Conservation (phyloP, 805 yeast species). For the Candida wancherniae region DNA sequence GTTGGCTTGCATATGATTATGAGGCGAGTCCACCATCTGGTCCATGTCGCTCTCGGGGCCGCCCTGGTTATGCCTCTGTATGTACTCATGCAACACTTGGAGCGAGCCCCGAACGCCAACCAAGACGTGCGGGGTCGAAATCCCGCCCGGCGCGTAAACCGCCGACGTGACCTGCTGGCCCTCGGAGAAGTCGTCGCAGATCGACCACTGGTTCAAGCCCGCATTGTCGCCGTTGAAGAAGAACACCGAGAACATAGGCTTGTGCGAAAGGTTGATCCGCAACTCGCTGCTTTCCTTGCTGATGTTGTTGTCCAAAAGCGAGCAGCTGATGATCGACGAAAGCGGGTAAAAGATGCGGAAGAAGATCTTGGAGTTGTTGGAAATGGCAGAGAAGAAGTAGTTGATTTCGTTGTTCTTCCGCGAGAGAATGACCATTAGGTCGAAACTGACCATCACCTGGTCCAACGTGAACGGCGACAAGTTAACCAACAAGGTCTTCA, state of each 20-base stretch:
- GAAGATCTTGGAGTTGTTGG: slow-evolving; percentile 60
- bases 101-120: slow-evolving; percentile 52
- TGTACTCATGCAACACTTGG: slow-evolving; percentile 50
- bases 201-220: slow-evolving; percentile 65
- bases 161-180: slow-evolving; percentile 78
- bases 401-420: slow-evolving; percentile 68
- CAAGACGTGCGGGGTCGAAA: slow-evolving; percentile 62
- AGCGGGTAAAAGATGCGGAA: slow-evolving; percentile 73
- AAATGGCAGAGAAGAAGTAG: slow-evolving; percentile 72
- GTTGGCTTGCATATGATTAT: no score
- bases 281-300: slow-evolving; percentile 42
- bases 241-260: slow-evolving; percentile 77
- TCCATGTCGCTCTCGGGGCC: not conserved
- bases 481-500: slow-evolving; percentile 49
- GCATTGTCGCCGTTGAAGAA: slow-evolving; percentile 54
- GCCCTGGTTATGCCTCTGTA: slow-evolving; percentile 36
- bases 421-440: slow-evolving; percentile 64
- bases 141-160: slow-evolving; percentile 47
- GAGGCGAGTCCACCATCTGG: no score
- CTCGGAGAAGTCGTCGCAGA: slow-evolving; percentile 80
- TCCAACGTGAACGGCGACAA: slow-evolving; percentile 64
- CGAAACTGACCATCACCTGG: slow-evolving; percentile 62
- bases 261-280: slow-evolving; percentile 46
- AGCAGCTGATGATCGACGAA: slow-evolving; percentile 53
- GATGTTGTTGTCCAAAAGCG: slow-evolving; percentile 46